Evolutionary conservation across 345 rosid species (phyloP).

Genomic region (Lepidium didymum): DNA sequence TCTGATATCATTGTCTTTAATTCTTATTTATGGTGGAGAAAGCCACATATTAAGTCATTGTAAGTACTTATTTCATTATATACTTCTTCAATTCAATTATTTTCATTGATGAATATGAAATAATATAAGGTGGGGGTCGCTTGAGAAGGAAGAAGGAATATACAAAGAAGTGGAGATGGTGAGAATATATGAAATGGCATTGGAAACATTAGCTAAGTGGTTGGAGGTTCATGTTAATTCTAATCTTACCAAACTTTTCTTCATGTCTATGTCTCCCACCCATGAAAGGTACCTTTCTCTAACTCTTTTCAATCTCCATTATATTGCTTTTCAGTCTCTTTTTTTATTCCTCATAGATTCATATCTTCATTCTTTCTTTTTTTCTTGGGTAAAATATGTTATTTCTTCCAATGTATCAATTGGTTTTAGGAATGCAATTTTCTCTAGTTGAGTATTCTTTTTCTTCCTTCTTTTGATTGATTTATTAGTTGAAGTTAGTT

Average conservation of each 20-base stretch:
- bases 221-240: constrained; percentile 58
- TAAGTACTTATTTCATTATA: constrained; percentile 36
- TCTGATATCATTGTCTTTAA: constrained; percentile 71
- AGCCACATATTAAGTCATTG: constrained; percentile 58
- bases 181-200: constrained; percentile 70
- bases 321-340: not conserved
- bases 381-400: not conserved
- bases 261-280: constrained; percentile 81
- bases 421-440: not conserved
- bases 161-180: constrained; percentile 70
- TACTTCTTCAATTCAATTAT: not conserved
- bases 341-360: not conserved
- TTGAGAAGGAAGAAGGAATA: constrained; percentile 49
- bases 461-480: too few relatives aligned
- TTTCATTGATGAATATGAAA: not conserved
- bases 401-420: not conserved
- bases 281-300: constrained; percentile 55
- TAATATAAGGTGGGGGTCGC: constrained; percentile 63
- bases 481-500: too few relatives aligned
- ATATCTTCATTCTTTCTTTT: not conserved
- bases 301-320: not conserved
- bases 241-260: constrained; percentile 64
- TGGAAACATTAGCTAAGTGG: constrained; percentile 81
- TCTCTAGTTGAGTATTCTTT: not conserved
- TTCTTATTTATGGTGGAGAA: constrained; percentile 95